These are phyloP conservation scores for Sporisorium scitamineum DNA, from an alignment of 1,284 basidiomycete species.

Conservation along the genomic window DNA sequence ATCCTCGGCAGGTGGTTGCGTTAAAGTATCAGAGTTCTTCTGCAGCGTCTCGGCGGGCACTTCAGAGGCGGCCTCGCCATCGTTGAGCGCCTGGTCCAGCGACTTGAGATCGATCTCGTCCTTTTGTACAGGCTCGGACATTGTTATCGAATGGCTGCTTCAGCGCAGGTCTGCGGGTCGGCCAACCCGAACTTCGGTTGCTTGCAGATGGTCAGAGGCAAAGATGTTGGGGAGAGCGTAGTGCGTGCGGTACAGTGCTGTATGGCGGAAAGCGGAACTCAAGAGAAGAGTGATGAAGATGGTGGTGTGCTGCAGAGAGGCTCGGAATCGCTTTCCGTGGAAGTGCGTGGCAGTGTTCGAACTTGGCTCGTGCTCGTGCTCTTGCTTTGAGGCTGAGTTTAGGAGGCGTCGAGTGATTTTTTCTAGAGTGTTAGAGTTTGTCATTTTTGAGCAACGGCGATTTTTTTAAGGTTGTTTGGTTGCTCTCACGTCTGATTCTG, in stretches of 20 bases:
- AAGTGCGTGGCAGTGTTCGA: slow-evolving; percentile 18
- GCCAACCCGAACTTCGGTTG: not conserved
- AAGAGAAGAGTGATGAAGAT: not conserved
- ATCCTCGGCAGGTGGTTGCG: slow-evolving; percentile 36
- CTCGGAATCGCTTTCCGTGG: not conserved
- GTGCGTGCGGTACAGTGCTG: not conserved
- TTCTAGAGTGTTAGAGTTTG: slow-evolving; percentile 12
- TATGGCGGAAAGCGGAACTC: not conserved
- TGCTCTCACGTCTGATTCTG: not conserved
- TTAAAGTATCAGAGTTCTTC: slow-evolving; percentile 36
- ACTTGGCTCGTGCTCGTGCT: slow-evolving; percentile 29
- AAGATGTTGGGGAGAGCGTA: not conserved
- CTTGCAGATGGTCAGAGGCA: not conserved
- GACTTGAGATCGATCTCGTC: slow-evolving; percentile 47
- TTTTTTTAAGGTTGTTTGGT: not conserved
- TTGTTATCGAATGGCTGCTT: slow-evolving; percentile 8
- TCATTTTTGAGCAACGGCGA: not conserved
- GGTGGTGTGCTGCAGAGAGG: slow-evolving; percentile 1
- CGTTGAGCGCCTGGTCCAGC: slow-evolving; percentile 42
- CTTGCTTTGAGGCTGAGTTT: slow-evolving; percentile 1
- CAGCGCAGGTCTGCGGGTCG: not conserved
- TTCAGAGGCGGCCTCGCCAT: slow-evolving; percentile 33
- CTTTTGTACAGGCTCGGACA: slow-evolving; percentile 49
- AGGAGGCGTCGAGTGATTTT: not conserved
- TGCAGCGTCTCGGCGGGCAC: slow-evolving; percentile 30